Evolutionary conservation across 257 asterid genomes (phyloP), one percentile per base, ranked within the genome.

Genomic region (Thymus quinquecostatus): DNA sequence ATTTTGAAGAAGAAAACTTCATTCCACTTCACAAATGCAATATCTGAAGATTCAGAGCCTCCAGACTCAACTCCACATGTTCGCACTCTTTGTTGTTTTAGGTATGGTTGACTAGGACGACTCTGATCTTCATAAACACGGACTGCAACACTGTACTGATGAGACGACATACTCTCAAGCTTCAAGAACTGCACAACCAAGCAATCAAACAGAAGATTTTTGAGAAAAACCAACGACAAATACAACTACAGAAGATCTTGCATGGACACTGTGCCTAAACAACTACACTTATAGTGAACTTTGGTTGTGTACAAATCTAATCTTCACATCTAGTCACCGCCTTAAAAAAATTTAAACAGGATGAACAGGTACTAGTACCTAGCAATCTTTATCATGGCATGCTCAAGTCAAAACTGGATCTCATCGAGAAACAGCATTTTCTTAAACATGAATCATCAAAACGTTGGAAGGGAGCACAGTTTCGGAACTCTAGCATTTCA

Each of bases 1-100:
- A 88, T 81, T 88, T 86, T 91, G 89, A 95, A 95, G 88, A 89
- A 95, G 82, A 95, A 92, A 57, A 87, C 89, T 84, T 95, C 99
- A 74, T 92, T 86, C 98, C 98, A 95, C 82, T 83, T 82, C 83
- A 95, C 87, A 43, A 68, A 66, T 81, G 83, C 88, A 62, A 80
- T 44, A 32, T 84, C 87, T 68, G 89, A 76, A 80, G 87, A 76
- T 68, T 67, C 81, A 53, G 88, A 82, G 70, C 66, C 82, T 75
- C 73, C 79, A 59, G 93, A 62, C 54, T 74, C 79, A 74, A 70
- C 63, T 65, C 96, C 99, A 69, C 89, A 72, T 32, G 99, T 95
- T 44, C 97, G 96, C 36, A 89, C 96, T 71, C 83, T 82, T 75
- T 91, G 97, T 79, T 84, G 83, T 60, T 77, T 77, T 50, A 83